Evolutionary conservation across 2,329 filamentous ascomycete species (phyloP).

Genomic region (Cladorrhinum sp.): DNA sequence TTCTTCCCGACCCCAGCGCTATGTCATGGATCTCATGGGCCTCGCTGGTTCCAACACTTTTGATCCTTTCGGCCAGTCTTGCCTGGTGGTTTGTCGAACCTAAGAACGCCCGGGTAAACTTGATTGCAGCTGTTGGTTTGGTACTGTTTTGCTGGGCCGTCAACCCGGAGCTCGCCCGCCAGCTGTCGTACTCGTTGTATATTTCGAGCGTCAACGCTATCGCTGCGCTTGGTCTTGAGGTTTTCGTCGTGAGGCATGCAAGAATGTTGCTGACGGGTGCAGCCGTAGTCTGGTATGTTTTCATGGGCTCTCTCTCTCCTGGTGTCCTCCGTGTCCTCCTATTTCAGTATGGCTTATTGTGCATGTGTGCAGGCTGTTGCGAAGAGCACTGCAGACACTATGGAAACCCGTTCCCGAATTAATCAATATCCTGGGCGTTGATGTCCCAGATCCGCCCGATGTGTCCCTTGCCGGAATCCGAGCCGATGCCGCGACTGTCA

Average conservation of each 20-base stretch:
- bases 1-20: slow-evolving; percentile 36
- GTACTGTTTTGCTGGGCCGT: slow-evolving; percentile 42
- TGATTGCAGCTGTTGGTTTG: slow-evolving; percentile 40
- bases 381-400: slow-evolving; percentile 82
- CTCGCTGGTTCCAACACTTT: slow-evolving; percentile 43
- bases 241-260: slow-evolving; percentile 47
- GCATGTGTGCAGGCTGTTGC: slow-evolving; percentile 62
- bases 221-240: slow-evolving; percentile 44
- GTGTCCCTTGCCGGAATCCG: slow-evolving; percentile 89
- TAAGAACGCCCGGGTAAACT: slow-evolving; percentile 41
- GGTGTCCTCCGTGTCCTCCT: background rate
- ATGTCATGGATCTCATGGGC: slow-evolving; percentile 51
- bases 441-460: slow-evolving; percentile 85
- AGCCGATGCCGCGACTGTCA: slow-evolving; percentile 80
- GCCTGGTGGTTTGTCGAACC: slow-evolving; percentile 46
- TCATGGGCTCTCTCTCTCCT: background rate
- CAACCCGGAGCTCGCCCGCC: slow-evolving; percentile 40
- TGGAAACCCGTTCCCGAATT: slow-evolving; percentile 89
- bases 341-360: slow-evolving; percentile 6
- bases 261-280: slow-evolving; percentile 55
- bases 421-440: slow-evolving; percentile 86
- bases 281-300: slow-evolving; percentile 52
- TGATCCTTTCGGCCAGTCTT: slow-evolving; percentile 42
- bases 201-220: slow-evolving; percentile 34
- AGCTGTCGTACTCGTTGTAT: slow-evolving; percentile 36